A percentile compares a stretch with the other conserved stretches of the same genome.
Conservation (phyloP, 2,329 filamentous ascomycete species). For the Fusarium torulosum region DNA sequence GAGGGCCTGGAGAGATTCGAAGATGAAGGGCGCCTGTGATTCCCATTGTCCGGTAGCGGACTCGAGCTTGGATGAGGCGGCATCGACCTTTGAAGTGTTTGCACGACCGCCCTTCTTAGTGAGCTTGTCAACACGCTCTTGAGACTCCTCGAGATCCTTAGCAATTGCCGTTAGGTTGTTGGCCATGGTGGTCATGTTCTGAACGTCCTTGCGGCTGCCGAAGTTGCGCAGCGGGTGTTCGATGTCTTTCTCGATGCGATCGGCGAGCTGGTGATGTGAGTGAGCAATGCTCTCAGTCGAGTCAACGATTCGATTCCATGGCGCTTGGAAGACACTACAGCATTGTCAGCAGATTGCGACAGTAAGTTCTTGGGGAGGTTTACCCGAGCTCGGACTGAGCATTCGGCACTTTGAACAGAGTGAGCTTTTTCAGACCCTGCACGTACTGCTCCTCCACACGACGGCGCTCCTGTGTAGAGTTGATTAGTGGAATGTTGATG, state of each 20-base stretch:
- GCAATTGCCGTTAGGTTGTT: slow-evolving; percentile 84
- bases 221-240: slow-evolving; percentile 86
- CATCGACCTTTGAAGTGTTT: slow-evolving; percentile 81
- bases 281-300: slow-evolving; percentile 84
- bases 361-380: slow-evolving; percentile 48
- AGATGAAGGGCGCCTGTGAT: slow-evolving; percentile 92
- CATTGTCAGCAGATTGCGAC: slow-evolving; percentile 35
- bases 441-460: slow-evolving; percentile 93
- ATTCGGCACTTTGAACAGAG: slow-evolving; percentile 79
- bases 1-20: slow-evolving; percentile 89
- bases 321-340: slow-evolving; percentile 84
- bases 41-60: slow-evolving; percentile 89
- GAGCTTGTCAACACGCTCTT: slow-evolving; percentile 88
- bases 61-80: slow-evolving; percentile 79
- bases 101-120: slow-evolving; percentile 82
- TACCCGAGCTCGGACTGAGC: slow-evolving; percentile 88
- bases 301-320: slow-evolving; percentile 89
- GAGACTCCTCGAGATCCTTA: slow-evolving; percentile 85
- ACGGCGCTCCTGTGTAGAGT: slow-evolving; percentile 80
- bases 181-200: slow-evolving; percentile 83
- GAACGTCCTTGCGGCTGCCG: slow-evolving; percentile 78
- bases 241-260: slow-evolving; percentile 88
- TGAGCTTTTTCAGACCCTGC: slow-evolving; percentile 82
- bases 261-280: slow-evolving; percentile 84
- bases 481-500: slow-evolving; percentile 20